These are phyloP conservation scores for Pseudocercospora vitis DNA, from an alignment of 2,329 filamentous ascomycete species.

Conservation along the genomic window DNA sequence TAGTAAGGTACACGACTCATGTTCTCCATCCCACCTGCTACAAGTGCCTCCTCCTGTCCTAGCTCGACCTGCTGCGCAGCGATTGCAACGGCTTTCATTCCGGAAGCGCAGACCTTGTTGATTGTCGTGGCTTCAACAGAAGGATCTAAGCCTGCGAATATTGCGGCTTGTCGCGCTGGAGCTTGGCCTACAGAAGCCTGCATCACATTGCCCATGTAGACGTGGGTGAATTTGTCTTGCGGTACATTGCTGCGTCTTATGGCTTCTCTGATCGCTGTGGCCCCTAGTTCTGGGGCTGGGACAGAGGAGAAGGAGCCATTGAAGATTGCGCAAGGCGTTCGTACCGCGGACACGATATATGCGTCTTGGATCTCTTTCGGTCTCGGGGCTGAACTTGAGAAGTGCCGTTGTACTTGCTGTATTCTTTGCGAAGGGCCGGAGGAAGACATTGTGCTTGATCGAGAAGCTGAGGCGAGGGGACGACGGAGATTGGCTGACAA, in stretches of 20 bases:
- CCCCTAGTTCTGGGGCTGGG: conserved; percentile 82
- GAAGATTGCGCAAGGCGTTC: conserved; percentile 94
- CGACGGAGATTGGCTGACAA: conserved; percentile 29
- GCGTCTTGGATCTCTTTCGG: conserved; percentile 77
- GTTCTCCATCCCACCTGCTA: conserved; percentile 97
- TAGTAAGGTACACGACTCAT: conserved; percentile 96
- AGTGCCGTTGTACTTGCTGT: conserved; percentile 38
- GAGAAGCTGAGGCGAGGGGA: conserved; percentile 24
- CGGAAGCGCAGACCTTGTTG: conserved; percentile 97
- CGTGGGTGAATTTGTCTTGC: conserved; percentile 76
- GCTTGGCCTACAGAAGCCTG: conserved; percentile 82
- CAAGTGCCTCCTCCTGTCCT: conserved; percentile 80
- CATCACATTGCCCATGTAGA: conserved; percentile 97
- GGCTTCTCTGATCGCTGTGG: conserved; percentile 87
- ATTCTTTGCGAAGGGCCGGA: conserved; percentile 31
- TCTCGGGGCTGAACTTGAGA: conserved; percentile 51
- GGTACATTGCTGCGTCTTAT: conserved; percentile 83
- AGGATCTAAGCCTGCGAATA: conserved; percentile 82
- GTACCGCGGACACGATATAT: conserved; percentile 86
- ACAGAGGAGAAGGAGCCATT: conserved; percentile 86
- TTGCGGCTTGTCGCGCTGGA: conserved; percentile 83
- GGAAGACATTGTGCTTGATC: conserved; percentile 27
- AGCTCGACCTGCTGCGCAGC: conserved; percentile 95
- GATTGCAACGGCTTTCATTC: conserved; percentile 85
- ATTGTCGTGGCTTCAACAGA: conserved; percentile 85